Conservation (phyloP, 768 basidiomycete species). For the Rhodotorula kratochvilovae region DNA sequence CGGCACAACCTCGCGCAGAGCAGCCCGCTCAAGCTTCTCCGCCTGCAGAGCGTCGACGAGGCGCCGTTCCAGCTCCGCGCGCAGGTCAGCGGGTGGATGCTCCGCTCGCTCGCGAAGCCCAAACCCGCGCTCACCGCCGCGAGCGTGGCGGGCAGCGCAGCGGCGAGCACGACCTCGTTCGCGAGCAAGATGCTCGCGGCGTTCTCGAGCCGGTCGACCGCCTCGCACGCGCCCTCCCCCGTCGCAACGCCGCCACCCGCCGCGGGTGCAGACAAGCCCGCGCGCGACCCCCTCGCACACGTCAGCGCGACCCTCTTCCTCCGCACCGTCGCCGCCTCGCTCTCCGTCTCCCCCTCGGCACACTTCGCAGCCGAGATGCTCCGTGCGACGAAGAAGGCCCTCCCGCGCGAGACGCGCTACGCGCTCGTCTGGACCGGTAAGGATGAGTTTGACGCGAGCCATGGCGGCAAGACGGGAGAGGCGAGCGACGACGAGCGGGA, state of each 20-base stretch:
- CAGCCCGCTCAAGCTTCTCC: conserved; percentile 22
- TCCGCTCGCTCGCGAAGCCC: conserved; percentile 56
- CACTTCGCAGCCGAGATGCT: conserved; percentile 62
- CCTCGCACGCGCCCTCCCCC: conserved; percentile 7
- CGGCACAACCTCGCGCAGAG: conserved; percentile 6
- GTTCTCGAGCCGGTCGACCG: conserved; percentile 46
- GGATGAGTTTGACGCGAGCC: conserved; percentile 40
- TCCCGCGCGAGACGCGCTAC: conserved; percentile 68
- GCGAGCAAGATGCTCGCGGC: conserved; percentile 45
- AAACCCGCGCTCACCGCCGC: conserved; percentile 50
- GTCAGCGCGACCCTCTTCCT: conserved; percentile 47
- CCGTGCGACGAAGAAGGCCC: conserved; percentile 91
- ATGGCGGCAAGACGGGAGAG: not conserved
- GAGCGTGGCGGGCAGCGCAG: conserved; percentile 47
- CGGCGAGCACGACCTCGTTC: conserved; percentile 43
- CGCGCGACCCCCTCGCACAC: conserved; percentile 43
- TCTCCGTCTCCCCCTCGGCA: conserved; percentile 46
- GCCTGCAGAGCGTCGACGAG: conserved; percentile 27
- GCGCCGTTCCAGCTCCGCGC: conserved; percentile 72
- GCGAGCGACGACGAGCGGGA: conserved; percentile 11
- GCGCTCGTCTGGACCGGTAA: conserved; percentile 66
- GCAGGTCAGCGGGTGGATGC: conserved; percentile 72
- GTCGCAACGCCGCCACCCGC: conserved; percentile 8
- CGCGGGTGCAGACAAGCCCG: not conserved
- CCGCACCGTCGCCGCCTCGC: conserved; percentile 47